Evolutionary conservation across 345 rosid genomes (phyloP).

Genomic region (Salix brachista): DNA sequence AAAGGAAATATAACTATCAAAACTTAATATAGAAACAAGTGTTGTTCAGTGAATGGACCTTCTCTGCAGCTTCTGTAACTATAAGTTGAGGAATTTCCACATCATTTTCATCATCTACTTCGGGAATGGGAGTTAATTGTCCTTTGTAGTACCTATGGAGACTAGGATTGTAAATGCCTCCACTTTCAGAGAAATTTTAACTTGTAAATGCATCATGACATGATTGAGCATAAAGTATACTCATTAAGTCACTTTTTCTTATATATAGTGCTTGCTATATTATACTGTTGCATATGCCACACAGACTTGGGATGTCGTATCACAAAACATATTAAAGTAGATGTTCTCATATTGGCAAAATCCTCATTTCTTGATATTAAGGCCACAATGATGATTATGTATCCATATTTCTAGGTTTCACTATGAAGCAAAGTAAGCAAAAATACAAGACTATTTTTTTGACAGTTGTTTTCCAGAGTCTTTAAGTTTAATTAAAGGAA

Average conservation of each 20-base stretch:
- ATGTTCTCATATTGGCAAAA: neutral
- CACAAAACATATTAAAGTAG: neutral
- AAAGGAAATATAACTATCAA: neutral
- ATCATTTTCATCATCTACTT: constrained; percentile 45
- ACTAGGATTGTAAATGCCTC: neutral
- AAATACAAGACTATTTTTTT: neutral
- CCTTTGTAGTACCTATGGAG: constrained; percentile 82
- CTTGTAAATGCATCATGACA: neutral
- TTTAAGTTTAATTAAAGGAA: neutral
- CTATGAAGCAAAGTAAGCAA: neutral
- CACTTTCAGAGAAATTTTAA: neutral
- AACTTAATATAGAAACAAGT: neutral
- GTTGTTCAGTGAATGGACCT: constrained; percentile 44
- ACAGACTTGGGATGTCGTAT: neutral
- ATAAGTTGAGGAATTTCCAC: constrained; percentile 44
- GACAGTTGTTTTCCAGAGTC: neutral
- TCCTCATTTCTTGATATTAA: neutral
- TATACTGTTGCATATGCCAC: neutral
- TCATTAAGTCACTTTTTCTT: neutral
- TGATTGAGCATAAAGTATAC: neutral
- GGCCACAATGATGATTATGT: neutral
- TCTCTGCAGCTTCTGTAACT: constrained; percentile 82
- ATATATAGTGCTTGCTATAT: neutral
- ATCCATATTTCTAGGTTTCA: neutral
- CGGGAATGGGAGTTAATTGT: constrained; percentile 66